Base-by-base conservation (phyloP, 148 eudicot genomes). In the Cornus suecica region DNA sequence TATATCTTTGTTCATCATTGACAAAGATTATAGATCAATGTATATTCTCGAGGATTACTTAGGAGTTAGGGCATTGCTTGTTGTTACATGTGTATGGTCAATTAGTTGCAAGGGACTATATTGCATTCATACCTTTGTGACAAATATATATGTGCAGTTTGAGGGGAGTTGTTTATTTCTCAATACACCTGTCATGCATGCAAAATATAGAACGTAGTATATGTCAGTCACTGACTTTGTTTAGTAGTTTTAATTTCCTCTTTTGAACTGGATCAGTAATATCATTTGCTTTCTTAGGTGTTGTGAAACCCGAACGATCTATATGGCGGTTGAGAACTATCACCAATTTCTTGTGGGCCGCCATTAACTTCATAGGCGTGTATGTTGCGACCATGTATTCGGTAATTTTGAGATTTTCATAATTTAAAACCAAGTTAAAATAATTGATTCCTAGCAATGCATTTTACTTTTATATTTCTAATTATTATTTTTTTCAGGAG, bases 341-440 rank as follows among this genome's bases (percentile, higher is more conserved):
- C 71, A 90, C 90, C 22, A 93, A 94, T 87, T 89, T 84, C 76
- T 90, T 92, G 83, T 79, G 91, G 86, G 79, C 89, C 31, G 77
- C 92, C 62, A 37, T 87, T 41, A 94, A 89, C 80, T 80, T 92
- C 79, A 79, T 94, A 69, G 82, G 82, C 0, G 90, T 90, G 77
- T 94, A 92, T 80, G 87, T 94, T 29, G 48, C 84, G 32, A 94
- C 98, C n/a, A 83, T 94, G 97, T 92, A 92, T 77, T 94, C 98
- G 78, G 98, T 94, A 83, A 81, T 76, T 16, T 72, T 45, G 58
- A 7, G 26, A 24, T 26, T 52, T 37, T 10, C 8, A 20, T 29
- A 3, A 5, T 58, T 58, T 58, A 58, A 58, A 22, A 20, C 18
- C 23, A 20, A 18, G 18, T 52, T 20, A 52, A 52, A 14, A 15